These are phyloP conservation scores for Cylindrotheca fusiformis DNA, from an alignment of 108 stramenopile genomes.

Conservation along the genomic window DNA sequence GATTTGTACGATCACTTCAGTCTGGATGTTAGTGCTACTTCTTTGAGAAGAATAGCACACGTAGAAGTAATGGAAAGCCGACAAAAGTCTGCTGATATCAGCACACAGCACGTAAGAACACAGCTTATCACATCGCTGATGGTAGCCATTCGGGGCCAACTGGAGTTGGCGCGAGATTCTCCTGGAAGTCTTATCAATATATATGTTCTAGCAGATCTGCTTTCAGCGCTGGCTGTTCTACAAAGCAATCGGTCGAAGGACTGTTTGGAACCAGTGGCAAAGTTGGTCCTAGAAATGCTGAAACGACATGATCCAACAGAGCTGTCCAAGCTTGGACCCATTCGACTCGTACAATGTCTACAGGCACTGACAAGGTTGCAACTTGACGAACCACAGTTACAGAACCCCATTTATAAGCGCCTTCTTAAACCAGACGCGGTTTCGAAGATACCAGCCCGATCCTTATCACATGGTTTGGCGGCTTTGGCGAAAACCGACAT, in stretches of 20 bases:
- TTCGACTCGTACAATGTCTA: conserved; percentile 23
- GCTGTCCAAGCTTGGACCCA: conserved; percentile 13
- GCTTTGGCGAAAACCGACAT: conserved; percentile 7
- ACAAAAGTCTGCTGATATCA: background rate
- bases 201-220: conserved; percentile 19
- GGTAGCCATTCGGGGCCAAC: background rate
- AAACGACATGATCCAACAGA: conserved; percentile 9
- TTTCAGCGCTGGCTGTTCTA: conserved; percentile 20
- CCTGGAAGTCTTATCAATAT: background rate
- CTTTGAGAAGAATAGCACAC: background rate
- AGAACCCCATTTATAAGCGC: conserved; percentile 16
- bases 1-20: background rate
- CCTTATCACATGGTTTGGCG: conserved; percentile 18
- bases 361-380: conserved; percentile 25
- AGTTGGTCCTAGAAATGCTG: conserved; percentile 17
- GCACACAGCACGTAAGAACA: background rate
- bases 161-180: background rate
- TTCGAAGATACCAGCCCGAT: conserved; percentile 20
- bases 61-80: background rate
- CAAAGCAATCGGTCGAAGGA: background rate
- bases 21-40: background rate
- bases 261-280: conserved; percentile 10
- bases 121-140: background rate
- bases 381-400: conserved; percentile 3
- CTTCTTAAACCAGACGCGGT: conserved; percentile 26